These are phyloP conservation scores for Melastoma malabathricum DNA, from an alignment of 345 rosid species.

Conservation along the genomic window DNA sequence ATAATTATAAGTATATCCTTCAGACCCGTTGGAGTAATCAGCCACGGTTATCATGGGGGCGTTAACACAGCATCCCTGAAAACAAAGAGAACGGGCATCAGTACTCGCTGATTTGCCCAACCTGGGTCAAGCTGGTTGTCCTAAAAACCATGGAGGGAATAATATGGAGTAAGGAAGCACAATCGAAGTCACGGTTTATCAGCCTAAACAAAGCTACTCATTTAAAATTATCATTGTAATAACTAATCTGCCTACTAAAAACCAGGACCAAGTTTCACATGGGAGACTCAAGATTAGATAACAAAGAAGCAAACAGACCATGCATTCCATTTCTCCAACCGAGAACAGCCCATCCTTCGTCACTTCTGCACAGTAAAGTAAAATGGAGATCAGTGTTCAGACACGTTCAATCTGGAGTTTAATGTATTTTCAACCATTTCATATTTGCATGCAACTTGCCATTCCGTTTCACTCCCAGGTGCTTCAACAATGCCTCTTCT, in stretches of 20 bases:
- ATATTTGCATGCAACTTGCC: constrained; percentile 28
- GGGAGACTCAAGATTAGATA: background rate
- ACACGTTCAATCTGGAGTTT: too few relatives aligned
- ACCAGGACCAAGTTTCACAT: too few relatives aligned
- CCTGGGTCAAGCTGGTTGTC: too few relatives aligned
- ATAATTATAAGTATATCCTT: constrained; percentile 90
- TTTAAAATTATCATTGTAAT: too few relatives aligned
- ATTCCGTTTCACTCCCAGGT: constrained; percentile 91
- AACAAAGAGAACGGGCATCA: constrained; percentile 5
- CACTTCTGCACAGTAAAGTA: constrained; percentile 44
- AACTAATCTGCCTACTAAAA: too few relatives aligned
- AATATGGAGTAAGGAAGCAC: too few relatives aligned
- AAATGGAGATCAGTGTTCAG: background rate
- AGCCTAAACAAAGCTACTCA: too few relatives aligned
- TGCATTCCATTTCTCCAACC: constrained; percentile 99
- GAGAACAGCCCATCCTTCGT: constrained; percentile 98
- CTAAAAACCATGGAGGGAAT: too few relatives aligned
- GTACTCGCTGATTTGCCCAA: too few relatives aligned
- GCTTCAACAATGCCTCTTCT: constrained; percentile 74
- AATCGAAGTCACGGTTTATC: too few relatives aligned
- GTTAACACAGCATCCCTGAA: constrained; percentile 95
- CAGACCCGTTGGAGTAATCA: constrained; percentile 90
- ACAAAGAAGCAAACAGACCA: constrained; percentile 30
- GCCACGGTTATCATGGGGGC: constrained; percentile 99
- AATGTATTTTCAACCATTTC: too few relatives aligned